These are phyloP conservation scores for Psilocybe tampanensis DNA, from an alignment of 768 basidiomycete species.

Conservation along the genomic window DNA sequence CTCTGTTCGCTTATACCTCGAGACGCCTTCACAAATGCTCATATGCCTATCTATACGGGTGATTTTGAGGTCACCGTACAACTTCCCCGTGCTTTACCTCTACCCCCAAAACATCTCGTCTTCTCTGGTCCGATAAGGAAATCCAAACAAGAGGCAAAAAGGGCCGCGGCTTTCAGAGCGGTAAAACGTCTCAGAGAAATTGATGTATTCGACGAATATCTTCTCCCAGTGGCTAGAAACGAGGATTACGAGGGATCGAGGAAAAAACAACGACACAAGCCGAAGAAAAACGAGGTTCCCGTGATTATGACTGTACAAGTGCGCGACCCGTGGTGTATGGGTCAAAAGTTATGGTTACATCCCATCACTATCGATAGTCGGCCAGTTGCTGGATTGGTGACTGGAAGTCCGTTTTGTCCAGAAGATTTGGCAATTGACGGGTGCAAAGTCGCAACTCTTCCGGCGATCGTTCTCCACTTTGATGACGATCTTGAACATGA, in stretches of 20 bases:
- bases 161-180: conserved; percentile 80
- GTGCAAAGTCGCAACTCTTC: conserved; percentile 34
- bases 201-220: conserved; percentile 81
- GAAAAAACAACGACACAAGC: conserved; percentile 30
- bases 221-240: conserved; percentile 67
- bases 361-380: conserved; percentile 52
- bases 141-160: conserved; percentile 81
- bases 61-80: conserved; percentile 59
- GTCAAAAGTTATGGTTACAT: conserved; percentile 64
- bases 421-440: conserved; percentile 42
- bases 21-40: conserved; percentile 66
- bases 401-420: conserved; percentile 58
- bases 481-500: conserved; percentile 46
- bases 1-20: conserved; percentile 79
- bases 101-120: conserved; percentile 52
- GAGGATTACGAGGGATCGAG: conserved; percentile 52
- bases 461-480: conserved; percentile 39
- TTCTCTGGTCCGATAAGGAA: conserved; percentile 61
- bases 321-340: conserved; percentile 67
- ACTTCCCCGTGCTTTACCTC: conserved; percentile 69
- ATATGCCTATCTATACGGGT: conserved; percentile 62
- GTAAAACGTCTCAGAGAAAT: conserved; percentile 68
- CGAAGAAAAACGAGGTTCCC: conserved; percentile 48
- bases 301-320: conserved; percentile 61
- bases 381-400: conserved; percentile 62